Base-by-base conservation (phyloP, 441 rosid genomes). In the Erodium texanum region DNA sequence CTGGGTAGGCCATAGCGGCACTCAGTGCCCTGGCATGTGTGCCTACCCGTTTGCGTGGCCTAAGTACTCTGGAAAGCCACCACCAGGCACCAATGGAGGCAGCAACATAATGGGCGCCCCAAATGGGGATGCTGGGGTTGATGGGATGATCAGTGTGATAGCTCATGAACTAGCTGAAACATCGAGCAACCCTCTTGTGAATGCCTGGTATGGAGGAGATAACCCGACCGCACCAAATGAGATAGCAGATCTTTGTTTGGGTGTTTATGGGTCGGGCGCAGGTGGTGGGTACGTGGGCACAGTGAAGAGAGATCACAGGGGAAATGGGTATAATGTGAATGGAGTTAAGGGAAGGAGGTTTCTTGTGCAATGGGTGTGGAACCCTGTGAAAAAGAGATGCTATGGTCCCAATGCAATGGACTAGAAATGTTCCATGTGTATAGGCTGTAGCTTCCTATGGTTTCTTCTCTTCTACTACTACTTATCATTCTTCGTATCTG, bases 21-120 rank as follows among this genome's bases (percentile, higher is more conserved):
- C 68, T 1, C 89, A 84, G 66, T 86, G 88, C 74, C 88, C 90
- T 0, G 84, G 87, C 56, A 69, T 77, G 70, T 83, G 89, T n/a
- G 88, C 87, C 0, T 86, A 86, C 75, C 93, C 89, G 8, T 83
- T 88, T 66, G 87, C 89, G 10, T 75, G 76, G 83, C 89, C 90
- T 0, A 61, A 70, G 6, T 71, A 83, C 61, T 79, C 78, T 0
- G 85, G 87, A 14, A 77, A 56, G 75, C 84, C 82, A 1, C 82
- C 79, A 0, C 86, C 82, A 32, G 36, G 36, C 36, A 32, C 36
- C 36, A 32, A 32, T 32, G 36, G 36, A 0, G 43, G 66, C 19
- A 70, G 52, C 78, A 32, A 65, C 74, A 68, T 83, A 64, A 80
- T 82, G 86, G 68, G 64, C 14, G 72, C 87, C 0, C 90, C 90